Evolutionary conservation across 306 rosid genomes (phyloP), one percentile per base, ranked within the genome.

Genomic region (Cotoneaster glaucophyllus): DNA sequence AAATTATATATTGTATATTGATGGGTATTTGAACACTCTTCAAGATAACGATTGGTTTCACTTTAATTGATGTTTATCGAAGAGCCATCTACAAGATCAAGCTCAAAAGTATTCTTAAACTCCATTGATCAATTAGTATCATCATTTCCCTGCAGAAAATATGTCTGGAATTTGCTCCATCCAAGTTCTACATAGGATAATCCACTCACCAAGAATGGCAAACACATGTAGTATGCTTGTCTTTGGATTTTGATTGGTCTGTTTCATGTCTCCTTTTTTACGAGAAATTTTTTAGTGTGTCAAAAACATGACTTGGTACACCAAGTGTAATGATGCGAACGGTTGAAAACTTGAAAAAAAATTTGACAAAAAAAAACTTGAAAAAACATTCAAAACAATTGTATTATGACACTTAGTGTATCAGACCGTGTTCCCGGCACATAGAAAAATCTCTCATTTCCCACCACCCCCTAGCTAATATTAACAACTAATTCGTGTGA

Each of bases 141-240:
- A 76, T 81, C 69, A 81, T 70, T 64, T 43, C 22, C 1, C 62
- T 12, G 19, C 4, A 19, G 44, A 64, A 63, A 21, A 17, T 53
- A 52, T 10, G 57, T 54, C 10, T 69, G 69, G 64, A 79, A 66
- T 43, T 48, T 71, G 64, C 58, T 44, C 34, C 9, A 76, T 39
- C 44, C 21, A 13, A 61, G 66, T 6, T 28, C 37, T 1, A 62
- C 72, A 63, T 54, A 44, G 71, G 65, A 71, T 63, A 29, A 31
- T 63, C 76, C 85, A 83, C 80, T 73, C 79, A 73, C 71, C 26
- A 39, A 54, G 65, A 76, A 82, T 84, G 94, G 88, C 84, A 79
- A 90, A 81, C 90, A 86, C 84, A 18, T 24, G 68, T 18, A 86
- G 86, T 12, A 84, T 84, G 78, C 26, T 4, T 84, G 86, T 84